Conservation (phyloP, 2,329 filamentous ascomycete genomes). For the Sporothrix euskadiensis region DNA sequence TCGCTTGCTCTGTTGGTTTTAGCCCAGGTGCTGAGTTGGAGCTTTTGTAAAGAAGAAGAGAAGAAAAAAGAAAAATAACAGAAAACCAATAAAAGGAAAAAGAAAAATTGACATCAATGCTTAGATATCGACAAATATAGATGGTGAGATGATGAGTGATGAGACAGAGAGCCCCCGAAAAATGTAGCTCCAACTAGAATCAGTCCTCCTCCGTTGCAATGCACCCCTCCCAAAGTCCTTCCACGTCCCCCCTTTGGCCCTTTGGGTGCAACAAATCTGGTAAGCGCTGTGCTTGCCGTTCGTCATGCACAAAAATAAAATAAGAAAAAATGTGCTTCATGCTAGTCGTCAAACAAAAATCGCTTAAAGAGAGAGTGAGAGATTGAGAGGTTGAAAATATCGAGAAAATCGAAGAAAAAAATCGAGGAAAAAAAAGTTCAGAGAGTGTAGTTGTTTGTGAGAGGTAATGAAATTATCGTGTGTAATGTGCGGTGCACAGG, state of each 20-base stretch:
- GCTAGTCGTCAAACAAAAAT: slow-evolving; percentile 30
- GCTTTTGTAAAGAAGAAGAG: slow-evolving; percentile 16
- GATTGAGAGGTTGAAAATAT: neutral
- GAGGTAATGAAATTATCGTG: neutral
- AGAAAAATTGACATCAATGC: neutral
- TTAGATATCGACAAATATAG: slow-evolving; percentile 19
- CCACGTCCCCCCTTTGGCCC: neutral
- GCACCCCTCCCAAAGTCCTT: neutral
- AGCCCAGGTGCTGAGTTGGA: neutral
- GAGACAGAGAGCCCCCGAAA: neutral
- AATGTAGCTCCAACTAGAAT: neutral
- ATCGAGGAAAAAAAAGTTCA: neutral
- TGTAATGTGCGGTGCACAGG: neutral
- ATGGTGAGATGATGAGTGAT: neutral
- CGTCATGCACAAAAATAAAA: slow-evolving; percentile 26
- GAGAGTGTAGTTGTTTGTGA: neutral
- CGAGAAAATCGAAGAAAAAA: neutral
- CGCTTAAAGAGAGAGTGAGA: slow-evolving; percentile 15
- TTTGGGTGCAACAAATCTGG: slow-evolving; percentile 9
- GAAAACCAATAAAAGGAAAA: slow-evolving; percentile 11
- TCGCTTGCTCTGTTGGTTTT: neutral
- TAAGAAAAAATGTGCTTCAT: slow-evolving; percentile 24
- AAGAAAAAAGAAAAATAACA: slow-evolving; percentile 2
- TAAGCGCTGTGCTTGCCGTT: slow-evolving; percentile 15
- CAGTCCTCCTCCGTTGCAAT: neutral